Percentiles rank a stretch among this genome's conserved stretches.
These are phyloP conservation scores for Cladosporium sp. DNA, from an alignment of 2,329 filamentous ascomycete species.

Conservation along the genomic window DNA sequence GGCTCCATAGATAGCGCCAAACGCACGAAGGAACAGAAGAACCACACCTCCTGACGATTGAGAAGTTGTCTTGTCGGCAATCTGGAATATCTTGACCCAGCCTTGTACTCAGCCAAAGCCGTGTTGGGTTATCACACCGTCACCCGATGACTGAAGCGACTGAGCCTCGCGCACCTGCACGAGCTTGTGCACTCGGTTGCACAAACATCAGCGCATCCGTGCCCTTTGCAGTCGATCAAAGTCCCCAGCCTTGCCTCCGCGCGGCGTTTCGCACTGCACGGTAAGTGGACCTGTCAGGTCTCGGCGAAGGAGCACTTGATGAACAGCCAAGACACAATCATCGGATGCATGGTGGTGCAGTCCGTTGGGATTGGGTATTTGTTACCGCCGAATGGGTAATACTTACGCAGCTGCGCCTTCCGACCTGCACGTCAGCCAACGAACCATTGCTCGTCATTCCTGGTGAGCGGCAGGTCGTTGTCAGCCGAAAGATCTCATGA, in stretches of 20 bases:
- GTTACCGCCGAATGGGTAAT: background rate
- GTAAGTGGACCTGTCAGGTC: conserved; percentile 2
- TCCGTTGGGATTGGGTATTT: background rate
- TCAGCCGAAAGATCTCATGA: background rate
- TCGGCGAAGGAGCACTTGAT: conserved; percentile 5
- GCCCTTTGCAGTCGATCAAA: background rate
- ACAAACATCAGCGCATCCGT: conserved; percentile 1
- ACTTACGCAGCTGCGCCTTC: background rate
- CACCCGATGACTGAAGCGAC: no score
- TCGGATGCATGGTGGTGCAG: background rate
- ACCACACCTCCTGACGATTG: background rate
- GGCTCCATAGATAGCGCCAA: conserved; percentile 10
- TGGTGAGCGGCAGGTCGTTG: background rate
- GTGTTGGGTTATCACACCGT: background rate
- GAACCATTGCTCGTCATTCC: background rate
- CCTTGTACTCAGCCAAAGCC: background rate
- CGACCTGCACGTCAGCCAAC: background rate
- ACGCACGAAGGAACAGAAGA: background rate
- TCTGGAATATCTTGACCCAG: background rate
- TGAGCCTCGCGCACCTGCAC: background rate
- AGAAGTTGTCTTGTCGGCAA: background rate
- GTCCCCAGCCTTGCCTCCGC: background rate
- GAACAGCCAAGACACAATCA: conserved; percentile 1
- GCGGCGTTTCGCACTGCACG: conserved; percentile 6
- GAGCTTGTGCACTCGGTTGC: background rate